phyloP scores from a whole-genome alignment of 2,329 filamentous ascomycete genomes.

The Cadophora sp. region DNA sequence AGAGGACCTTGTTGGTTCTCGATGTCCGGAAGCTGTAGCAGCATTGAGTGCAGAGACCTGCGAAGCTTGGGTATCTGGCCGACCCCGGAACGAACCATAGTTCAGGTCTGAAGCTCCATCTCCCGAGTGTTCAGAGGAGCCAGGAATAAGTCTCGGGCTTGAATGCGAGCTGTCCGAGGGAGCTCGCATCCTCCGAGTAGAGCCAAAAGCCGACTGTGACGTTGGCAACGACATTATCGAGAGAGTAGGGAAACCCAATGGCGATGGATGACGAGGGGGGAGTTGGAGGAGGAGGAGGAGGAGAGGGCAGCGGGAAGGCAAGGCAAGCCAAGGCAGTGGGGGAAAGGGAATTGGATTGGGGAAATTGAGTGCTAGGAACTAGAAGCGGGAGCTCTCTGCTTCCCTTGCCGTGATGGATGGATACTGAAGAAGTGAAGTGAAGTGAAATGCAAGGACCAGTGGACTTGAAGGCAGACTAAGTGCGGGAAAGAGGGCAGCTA shows the following conservation, averaged over 20 bases:
- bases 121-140: constrained; percentile 29
- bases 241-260: constrained; percentile 7
- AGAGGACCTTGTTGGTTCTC: constrained; percentile 75
- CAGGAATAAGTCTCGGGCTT: constrained; percentile 41
- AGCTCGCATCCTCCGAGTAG: constrained; percentile 33
- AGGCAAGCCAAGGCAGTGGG: neutral
- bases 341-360: neutral
- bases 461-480: constrained; percentile 14
- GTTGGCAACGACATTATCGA: constrained; percentile 39
- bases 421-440: too few species aligned
- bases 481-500: constrained; percentile 17
- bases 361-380: too few species aligned
- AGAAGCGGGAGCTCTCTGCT: neutral
- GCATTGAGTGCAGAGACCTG: constrained; percentile 24
- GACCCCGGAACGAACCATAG: constrained; percentile 38
- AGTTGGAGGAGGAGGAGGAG: constrained; percentile 9
- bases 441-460: neutral
- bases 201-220: constrained; percentile 25
- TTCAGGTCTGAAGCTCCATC: constrained; percentile 34
- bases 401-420: too few species aligned
- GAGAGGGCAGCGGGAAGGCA: neutral
- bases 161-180: constrained; percentile 39
- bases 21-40: constrained; percentile 49
- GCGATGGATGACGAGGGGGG: constrained; percentile 17
- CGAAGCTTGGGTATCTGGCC: constrained; percentile 28